These are phyloP conservation scores for Naganishia vaughanmartiniae DNA, from an alignment of 768 basidiomycete genomes.

Conservation along the genomic window DNA sequence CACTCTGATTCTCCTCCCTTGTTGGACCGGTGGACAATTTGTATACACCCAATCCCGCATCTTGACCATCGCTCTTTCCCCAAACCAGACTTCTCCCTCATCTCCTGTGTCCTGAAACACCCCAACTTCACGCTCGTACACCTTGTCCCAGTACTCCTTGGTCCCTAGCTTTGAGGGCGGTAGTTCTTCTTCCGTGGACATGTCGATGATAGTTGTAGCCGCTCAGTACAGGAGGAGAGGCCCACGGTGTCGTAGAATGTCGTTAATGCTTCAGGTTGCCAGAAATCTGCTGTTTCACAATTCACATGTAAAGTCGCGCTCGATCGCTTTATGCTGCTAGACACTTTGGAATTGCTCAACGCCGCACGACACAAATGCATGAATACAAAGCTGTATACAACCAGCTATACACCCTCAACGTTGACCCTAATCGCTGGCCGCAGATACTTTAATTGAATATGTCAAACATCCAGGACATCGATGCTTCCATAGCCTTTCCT, in stretches of 20 bases:
- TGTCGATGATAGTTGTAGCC: background rate
- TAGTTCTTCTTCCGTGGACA: constrained; percentile 41
- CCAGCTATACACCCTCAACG: too few species aligned
- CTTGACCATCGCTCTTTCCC: constrained; percentile 52
- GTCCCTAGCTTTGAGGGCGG: constrained; percentile 52
- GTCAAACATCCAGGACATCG: too few species aligned
- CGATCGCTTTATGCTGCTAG: too few species aligned
- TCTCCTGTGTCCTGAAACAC: constrained; percentile 54
- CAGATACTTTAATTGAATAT: too few species aligned
- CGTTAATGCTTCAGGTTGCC: background rate
- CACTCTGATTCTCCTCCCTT: constrained; percentile 38
- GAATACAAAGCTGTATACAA: too few species aligned
- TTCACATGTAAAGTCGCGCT: too few species aligned
- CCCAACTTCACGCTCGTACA: constrained; percentile 52
- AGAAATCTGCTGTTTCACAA: too few species aligned
- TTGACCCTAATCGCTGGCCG: too few species aligned
- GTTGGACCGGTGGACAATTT: constrained; percentile 41
- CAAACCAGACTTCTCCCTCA: constrained; percentile 57
- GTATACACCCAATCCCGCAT: constrained; percentile 54
- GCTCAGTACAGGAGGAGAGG: background rate
- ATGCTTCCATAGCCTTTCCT: too few species aligned
- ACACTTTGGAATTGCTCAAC: too few species aligned
- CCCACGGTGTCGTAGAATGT: background rate
- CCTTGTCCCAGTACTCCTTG: constrained; percentile 52
- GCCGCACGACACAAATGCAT: too few species aligned